phyloP scores from a whole-genome alignment of 2,329 filamentous ascomycete species.

The Fusarium albidum region DNA sequence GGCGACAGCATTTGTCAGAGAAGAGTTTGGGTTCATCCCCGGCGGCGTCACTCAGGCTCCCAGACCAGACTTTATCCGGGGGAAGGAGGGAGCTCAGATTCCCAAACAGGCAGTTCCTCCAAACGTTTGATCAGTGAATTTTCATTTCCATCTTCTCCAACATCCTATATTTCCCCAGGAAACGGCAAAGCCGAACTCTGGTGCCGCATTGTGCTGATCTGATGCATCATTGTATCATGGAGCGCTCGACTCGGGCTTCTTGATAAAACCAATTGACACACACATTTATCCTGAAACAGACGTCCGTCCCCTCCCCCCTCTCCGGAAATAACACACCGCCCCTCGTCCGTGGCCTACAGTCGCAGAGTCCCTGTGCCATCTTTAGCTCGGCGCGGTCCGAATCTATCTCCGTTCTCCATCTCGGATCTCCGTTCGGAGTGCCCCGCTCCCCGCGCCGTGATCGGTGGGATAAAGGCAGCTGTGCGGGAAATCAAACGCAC shows the following conservation, averaged over 20 bases:
- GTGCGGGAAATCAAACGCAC: slow-evolving; percentile 1
- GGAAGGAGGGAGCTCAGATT: background rate
- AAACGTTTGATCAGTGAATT: background rate
- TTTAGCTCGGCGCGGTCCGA: slow-evolving; percentile 39
- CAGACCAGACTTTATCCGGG: slow-evolving; percentile 6
- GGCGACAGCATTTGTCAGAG: background rate
- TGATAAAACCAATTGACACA: slow-evolving; percentile 17
- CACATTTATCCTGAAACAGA: background rate
- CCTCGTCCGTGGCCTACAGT: too few relatives aligned
- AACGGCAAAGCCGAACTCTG: background rate
- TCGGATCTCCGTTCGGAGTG: slow-evolving; percentile 38
- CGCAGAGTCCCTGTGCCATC: too few relatives aligned
- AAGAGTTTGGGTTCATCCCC: background rate
- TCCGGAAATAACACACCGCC: slow-evolving; percentile 28
- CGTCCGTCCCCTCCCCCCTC: background rate
- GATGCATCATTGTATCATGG: background rate
- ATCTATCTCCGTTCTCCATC: slow-evolving; percentile 39
- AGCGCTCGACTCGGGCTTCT: background rate
- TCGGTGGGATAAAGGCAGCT: slow-evolving; percentile 22
- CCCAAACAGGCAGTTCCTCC: slow-evolving; percentile 3
- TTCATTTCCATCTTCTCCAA: background rate
- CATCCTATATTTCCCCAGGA: background rate
- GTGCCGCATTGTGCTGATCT: background rate
- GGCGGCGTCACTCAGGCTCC: slow-evolving; percentile 1
- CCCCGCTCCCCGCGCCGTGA: slow-evolving; percentile 39